These are phyloP conservation scores for Boletellus sp. DNA, from an alignment of 1,284 basidiomycete species.

Conservation along the genomic window DNA sequence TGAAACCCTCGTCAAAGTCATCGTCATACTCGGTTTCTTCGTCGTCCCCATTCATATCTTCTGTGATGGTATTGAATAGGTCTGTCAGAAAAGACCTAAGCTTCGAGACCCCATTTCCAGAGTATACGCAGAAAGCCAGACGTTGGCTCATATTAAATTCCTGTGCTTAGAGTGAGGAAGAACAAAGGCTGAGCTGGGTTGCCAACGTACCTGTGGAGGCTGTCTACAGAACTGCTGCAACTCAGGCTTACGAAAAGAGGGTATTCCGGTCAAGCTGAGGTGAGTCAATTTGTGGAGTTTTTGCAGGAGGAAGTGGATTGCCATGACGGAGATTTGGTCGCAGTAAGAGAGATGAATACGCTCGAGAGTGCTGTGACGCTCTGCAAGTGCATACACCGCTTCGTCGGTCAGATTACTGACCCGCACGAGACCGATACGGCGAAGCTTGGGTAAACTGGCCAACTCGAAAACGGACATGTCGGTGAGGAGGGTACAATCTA, in stretches of 20 bases:
- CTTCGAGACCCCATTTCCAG: conserved; percentile 84
- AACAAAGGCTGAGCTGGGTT: neutral
- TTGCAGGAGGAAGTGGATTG: conserved; percentile 87
- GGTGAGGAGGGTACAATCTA: conserved; percentile 85
- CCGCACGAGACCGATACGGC: conserved; percentile 92
- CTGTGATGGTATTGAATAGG: conserved; percentile 67
- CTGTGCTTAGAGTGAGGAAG: conserved; percentile 38
- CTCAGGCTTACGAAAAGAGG: conserved; percentile 82
- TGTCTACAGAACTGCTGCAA: conserved; percentile 88
- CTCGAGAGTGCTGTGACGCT: conserved; percentile 81
- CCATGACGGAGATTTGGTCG: conserved; percentile 90
- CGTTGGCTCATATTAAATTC: conserved; percentile 92
- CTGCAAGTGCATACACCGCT: conserved; percentile 84
- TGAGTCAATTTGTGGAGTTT: conserved; percentile 89
- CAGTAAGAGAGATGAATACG: conserved; percentile 97
- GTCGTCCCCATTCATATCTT: conserved; percentile 56
- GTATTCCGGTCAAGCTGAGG: conserved; percentile 93
- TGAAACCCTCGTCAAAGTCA: conserved; percentile 51
- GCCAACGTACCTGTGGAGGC: conserved; percentile 71
- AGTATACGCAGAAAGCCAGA: conserved; percentile 95
- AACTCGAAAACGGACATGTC: conserved; percentile 94
- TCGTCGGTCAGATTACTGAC: conserved; percentile 92
- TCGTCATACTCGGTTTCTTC: conserved; percentile 75
- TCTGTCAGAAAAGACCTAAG: conserved; percentile 78
- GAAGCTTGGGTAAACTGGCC: conserved; percentile 83